Evolutionary conservation across 2,329 filamentous ascomycete species (phyloP).

Genomic region (Drechslerella dactyloides): DNA sequence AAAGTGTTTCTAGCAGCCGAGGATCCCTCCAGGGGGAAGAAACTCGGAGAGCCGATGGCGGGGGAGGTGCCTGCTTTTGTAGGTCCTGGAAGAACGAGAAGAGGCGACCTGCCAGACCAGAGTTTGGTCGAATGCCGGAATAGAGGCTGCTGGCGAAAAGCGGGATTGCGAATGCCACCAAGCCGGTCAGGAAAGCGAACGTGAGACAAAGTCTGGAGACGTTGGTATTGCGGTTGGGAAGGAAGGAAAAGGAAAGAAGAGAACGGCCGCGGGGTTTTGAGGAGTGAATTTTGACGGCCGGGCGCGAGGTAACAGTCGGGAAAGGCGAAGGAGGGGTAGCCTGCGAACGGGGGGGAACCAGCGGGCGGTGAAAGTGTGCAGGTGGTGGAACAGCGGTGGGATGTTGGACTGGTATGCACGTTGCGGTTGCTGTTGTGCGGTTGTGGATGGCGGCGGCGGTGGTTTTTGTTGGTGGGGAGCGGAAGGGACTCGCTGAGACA

Average conservation of each 20-base stretch:
- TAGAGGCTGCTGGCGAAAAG: constrained; percentile 18
- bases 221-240: not conserved
- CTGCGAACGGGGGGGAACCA: not conserved
- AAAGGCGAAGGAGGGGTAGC: constrained; percentile 1
- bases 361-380: constrained; percentile 6
- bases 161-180: constrained; percentile 36
- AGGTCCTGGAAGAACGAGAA: constrained; percentile 32
- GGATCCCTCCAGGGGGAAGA: constrained; percentile 47
- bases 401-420: constrained; percentile 7
- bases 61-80: constrained; percentile 35
- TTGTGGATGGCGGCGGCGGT: not conserved
- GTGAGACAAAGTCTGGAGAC: constrained; percentile 14
- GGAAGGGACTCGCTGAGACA: not conserved
- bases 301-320: constrained; percentile 15
- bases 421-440: not conserved
- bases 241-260: constrained; percentile 41
- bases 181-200: constrained; percentile 17
- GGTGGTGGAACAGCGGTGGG: constrained; percentile 15
- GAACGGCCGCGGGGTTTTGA: constrained; percentile 47
- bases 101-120: constrained; percentile 32
- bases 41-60: constrained; percentile 35
- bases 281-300: constrained; percentile 48
- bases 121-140: constrained; percentile 18
- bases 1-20: constrained; percentile 47
- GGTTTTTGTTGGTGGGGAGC: not conserved